These are phyloP conservation scores for Myxozyma monticola DNA, from an alignment of 805 yeast genomes.

Conservation along the genomic window DNA sequence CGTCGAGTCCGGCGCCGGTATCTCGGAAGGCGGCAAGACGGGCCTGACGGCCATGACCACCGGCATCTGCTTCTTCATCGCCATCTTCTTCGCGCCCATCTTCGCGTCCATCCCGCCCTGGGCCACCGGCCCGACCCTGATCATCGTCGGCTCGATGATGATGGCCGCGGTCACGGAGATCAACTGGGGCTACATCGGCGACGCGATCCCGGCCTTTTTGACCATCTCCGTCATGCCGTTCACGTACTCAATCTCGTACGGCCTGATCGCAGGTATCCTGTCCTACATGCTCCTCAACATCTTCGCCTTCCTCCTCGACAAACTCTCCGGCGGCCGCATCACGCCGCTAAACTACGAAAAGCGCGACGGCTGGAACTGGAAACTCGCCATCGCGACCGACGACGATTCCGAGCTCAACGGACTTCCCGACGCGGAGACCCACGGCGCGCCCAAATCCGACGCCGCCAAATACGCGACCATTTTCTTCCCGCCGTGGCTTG, in stretches of 20 bases:
- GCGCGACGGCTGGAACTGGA: constrained; percentile 32
- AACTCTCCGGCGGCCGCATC: constrained; percentile 23
- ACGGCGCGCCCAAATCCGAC: not conserved
- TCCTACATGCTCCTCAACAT: constrained; percentile 28
- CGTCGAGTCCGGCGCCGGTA: constrained; percentile 33
- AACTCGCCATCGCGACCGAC: constrained; percentile 7
- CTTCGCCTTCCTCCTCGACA: constrained; percentile 16
- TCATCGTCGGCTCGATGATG: constrained; percentile 33
- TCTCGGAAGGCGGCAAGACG: constrained; percentile 32
- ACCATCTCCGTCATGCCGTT: constrained; percentile 34
- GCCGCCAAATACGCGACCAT: constrained; percentile 3
- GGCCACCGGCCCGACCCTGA: constrained; percentile 33
- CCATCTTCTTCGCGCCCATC: constrained; percentile 32
- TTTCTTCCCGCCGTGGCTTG: constrained; percentile 26
- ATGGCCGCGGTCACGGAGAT: constrained; percentile 27
- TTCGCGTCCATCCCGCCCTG: constrained; percentile 33
- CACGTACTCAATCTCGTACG: constrained; percentile 33
- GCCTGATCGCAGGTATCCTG: constrained; percentile 31
- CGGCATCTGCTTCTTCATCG: constrained; percentile 32
- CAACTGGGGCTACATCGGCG: constrained; percentile 31
- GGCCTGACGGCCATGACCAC: constrained; percentile 29
- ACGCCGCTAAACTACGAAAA: constrained; percentile 28
- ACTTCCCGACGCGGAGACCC: not conserved
- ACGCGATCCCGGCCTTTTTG: constrained; percentile 31
- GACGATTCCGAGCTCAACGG: not conserved